Base-by-base conservation (phyloP, 176 grass and related monocot genomes). In the Carex myosuroides region DNA sequence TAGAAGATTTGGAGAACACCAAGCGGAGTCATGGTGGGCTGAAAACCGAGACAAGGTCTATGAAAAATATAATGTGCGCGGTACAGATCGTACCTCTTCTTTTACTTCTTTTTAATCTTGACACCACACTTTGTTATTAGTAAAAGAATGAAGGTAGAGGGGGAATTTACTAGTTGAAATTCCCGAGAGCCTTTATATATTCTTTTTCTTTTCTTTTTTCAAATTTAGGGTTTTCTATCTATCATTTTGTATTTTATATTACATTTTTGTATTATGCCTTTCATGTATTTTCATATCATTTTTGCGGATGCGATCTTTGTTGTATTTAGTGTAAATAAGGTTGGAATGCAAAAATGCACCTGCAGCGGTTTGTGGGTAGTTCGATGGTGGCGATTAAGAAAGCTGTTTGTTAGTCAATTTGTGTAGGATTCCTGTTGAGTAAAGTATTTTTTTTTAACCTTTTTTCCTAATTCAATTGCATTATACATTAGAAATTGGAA, bases 21-120 rank as follows among this genome's bases (percentile, higher is more conserved):
- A 99, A 79, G 93, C 93, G 2, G 96, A 94, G 84, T 85, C 91
- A 12, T 99, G 96, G 96, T 99, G 96, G 96, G 89, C 86, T 11
- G 91, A 99, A 37, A 99, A 95, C 67, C 86, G 87, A 1, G 96
- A 99, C 13, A 93, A 89, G 56, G 93, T 99, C n/a, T 91, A 99
- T 20, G 91, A 95, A 54, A 95, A 92, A 84, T 99, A 92, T 86
- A 99, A 90, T 5, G 68, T 99, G 35, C 81, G 85, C 24, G 90
- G 77, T 85, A 71, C 90, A 0, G 91, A 95, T 18, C 86, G 91
- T 57, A 79, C 89, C 50, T 99, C 91, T 82, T 95, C 86, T 13
- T 86, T 85, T 50, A 86, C 83, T 84, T 83, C 93, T 7, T 68
- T 64, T 60, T 94, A 89, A 62, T 42, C 46, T 55, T 68, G 83